Evolutionary conservation across 208 protist species (phyloP).

Genomic region (Borovskyia barvae): DNA sequence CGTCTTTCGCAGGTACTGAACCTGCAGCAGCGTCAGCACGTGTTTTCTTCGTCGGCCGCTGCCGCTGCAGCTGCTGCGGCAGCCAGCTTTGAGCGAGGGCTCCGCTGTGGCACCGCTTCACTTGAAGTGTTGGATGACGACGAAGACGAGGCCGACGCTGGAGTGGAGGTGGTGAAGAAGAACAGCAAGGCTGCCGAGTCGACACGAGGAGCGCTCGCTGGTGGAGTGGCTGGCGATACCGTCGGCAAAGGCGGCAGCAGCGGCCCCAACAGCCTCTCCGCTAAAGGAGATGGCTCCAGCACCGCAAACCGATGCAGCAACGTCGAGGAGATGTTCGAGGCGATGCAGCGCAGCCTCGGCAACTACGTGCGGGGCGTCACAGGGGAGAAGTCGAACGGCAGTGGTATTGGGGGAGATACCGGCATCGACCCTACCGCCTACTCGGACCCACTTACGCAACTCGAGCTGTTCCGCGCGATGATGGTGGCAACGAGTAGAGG

Average conservation of each 20-base stretch:
- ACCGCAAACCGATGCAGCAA: constrained; percentile 12
- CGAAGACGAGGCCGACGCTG: constrained; percentile 10
- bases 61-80: constrained; percentile 1
- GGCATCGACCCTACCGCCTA: constrained; percentile 17
- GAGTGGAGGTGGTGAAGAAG: constrained; percentile 2
- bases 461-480: constrained; percentile 28
- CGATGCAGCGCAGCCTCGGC: constrained; percentile 31
- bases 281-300: constrained; percentile 5
- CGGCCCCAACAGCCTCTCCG: constrained; percentile 3
- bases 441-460: constrained; percentile 20
- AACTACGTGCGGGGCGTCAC: constrained; percentile 6
- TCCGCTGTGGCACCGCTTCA: constrained; percentile 5
- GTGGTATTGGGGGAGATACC: constrained; percentile 1
- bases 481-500: constrained; percentile 28
- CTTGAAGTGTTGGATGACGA: constrained; percentile 16
- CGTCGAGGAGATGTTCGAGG: constrained; percentile 30
- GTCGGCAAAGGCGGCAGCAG: background rate
- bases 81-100: background rate
- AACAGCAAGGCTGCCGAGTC: constrained; percentile 11
- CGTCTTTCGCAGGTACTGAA: constrained; percentile 23
- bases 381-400: background rate
- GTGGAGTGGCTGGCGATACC: background rate
- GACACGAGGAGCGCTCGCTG: background rate
- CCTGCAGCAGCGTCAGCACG: constrained; percentile 14
- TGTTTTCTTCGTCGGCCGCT: constrained; percentile 1